Evolutionary conservation across 352 stramenopile species (phyloP).

Genomic region (Blastocystis sp.): DNA sequence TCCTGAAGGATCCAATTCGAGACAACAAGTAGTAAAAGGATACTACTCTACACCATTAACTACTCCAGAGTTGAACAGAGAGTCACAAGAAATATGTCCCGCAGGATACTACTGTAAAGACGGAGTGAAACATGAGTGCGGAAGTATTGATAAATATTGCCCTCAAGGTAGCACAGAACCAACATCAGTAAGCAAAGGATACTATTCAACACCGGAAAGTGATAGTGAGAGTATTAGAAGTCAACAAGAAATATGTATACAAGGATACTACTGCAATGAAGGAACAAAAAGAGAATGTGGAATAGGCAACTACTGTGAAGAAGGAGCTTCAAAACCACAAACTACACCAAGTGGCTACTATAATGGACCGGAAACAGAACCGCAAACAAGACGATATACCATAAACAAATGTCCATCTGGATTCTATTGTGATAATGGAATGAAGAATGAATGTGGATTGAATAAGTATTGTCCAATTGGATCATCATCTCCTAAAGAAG

Average conservation of each 20-base stretch:
- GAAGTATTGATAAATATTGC: not conserved
- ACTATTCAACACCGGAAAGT: not conserved
- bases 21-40: not conserved
- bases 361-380: not conserved
- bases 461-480: not conserved
- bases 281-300: not conserved
- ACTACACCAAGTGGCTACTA: not conserved
- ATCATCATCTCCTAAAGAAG: not conserved
- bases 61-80: not conserved
- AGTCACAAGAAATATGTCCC: not conserved
- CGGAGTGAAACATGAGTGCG: not conserved
- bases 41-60: not conserved
- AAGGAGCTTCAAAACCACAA: not conserved
- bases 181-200: not conserved
- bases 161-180: not conserved
- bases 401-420: not conserved
- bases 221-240: not conserved
- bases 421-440: conserved; percentile 2
- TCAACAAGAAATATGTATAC: not conserved
- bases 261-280: conserved; percentile 7
- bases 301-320: not conserved
- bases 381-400: not conserved
- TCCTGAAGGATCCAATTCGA: not conserved
- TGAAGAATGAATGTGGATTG: not conserved
- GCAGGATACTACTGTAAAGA: not conserved